Percentiles rank a stretch among this genome's conserved stretches.
phyloP scores from a whole-genome alignment of 1,284 basidiomycete genomes.

The Uromyces viciae-fabae region DNA sequence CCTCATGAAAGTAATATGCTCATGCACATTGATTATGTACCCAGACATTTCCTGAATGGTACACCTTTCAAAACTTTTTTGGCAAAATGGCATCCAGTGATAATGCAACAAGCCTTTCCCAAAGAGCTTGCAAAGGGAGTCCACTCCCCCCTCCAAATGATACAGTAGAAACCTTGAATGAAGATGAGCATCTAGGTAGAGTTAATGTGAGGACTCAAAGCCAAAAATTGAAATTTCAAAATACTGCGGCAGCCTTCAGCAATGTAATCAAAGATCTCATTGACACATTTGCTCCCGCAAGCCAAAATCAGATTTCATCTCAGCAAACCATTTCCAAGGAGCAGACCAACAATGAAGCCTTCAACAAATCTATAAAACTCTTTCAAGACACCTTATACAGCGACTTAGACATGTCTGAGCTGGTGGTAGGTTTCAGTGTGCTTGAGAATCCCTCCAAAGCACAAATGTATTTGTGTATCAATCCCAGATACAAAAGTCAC shows the following conservation, averaged over 20 bases:
- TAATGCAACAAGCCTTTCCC: neutral
- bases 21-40: neutral
- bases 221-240: neutral
- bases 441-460: neutral
- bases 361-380: too few species aligned
- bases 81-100: too few species aligned
- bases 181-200: neutral
- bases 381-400: neutral
- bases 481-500: neutral
- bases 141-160: neutral
- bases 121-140: neutral
- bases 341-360: neutral
- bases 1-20: neutral
- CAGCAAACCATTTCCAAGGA: neutral
- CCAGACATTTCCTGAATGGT: neutral
- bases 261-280: neutral
- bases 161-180: neutral
- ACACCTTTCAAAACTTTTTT: too few species aligned
- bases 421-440: neutral
- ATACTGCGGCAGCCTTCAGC: neutral
- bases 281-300: neutral
- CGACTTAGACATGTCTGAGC: neutral
- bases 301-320: neutral
- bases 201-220: neutral
- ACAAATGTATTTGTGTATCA: neutral